A percentile compares a stretch with the other conserved stretches of the same genome.
Evolutionary conservation across 2,329 filamentous ascomycete genomes (phyloP).

Genomic region (Diplodia corticola): DNA sequence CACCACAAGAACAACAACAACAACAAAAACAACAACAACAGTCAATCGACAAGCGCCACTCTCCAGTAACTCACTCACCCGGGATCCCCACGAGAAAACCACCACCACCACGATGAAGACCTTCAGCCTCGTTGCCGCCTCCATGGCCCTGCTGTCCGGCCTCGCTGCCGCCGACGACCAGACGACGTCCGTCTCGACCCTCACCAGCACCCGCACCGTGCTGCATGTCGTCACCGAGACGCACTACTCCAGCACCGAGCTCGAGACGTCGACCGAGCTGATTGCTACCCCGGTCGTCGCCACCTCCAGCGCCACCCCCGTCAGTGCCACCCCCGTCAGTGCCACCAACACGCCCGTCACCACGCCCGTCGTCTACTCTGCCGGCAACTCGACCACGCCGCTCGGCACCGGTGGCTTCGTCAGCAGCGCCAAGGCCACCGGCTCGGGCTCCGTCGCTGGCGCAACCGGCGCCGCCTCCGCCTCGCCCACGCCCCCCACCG

Average conservation of each 20-base stretch:
- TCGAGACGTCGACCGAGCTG: slow-evolving; percentile 33
- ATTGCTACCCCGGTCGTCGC: slow-evolving; percentile 31
- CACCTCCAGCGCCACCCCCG: slow-evolving; percentile 6
- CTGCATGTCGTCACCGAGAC: slow-evolving; percentile 43
- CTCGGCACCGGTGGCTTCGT: slow-evolving; percentile 22
- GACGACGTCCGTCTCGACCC: slow-evolving; percentile 15
- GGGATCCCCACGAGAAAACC: slow-evolving; percentile 11
- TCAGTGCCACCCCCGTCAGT: neutral
- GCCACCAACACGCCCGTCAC: slow-evolving; percentile 22
- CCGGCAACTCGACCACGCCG: slow-evolving; percentile 22
- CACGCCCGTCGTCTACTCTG: slow-evolving; percentile 17
- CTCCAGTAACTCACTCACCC: neutral
- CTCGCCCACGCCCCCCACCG: slow-evolving; percentile 30
- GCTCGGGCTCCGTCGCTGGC: neutral
- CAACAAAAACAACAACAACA: neutral
- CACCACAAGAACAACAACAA: neutral
- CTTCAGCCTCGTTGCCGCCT: slow-evolving; percentile 37
- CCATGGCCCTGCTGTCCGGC: slow-evolving; percentile 38
- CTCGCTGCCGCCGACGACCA: slow-evolving; percentile 41
- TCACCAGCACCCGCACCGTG: slow-evolving; percentile 32
- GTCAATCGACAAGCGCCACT: neutral
- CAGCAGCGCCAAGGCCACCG: slow-evolving; percentile 12
- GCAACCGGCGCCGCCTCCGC: neutral
- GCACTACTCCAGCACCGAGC: slow-evolving; percentile 31
- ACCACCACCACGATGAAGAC: no score